Percentiles rank a stretch among this genome's conserved stretches.
Conservation (phyloP, 371 early-diverging fungal genomes). For the Mortierella sp. region DNA sequence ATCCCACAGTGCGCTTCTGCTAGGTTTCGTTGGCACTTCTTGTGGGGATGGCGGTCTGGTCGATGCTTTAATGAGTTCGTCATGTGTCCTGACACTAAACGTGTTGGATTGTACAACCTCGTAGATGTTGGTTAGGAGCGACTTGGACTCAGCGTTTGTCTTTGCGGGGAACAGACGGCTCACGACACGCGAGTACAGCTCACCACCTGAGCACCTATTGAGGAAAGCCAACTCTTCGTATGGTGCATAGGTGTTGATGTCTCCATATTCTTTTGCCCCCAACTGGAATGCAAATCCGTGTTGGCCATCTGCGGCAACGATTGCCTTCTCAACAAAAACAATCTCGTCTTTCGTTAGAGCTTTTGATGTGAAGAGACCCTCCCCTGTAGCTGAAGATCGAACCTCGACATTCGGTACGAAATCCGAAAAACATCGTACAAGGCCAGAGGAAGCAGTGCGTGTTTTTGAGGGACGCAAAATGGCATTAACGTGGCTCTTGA, state of each 20-base stretch:
- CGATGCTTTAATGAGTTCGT: neutral
- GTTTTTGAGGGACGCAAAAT: neutral
- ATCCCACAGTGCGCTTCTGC: slow-evolving; percentile 8
- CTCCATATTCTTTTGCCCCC: neutral
- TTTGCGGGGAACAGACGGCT: neutral
- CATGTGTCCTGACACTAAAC: neutral
- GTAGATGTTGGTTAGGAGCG: neutral
- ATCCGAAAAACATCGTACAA: neutral
- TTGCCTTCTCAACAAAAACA: slow-evolving; percentile 8
- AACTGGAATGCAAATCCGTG: neutral
- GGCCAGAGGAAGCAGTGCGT: neutral
- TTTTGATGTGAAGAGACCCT: slow-evolving; percentile 5
- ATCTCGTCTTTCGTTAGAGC: slow-evolving; percentile 4
- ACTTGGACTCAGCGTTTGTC: neutral
- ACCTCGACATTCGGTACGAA: neutral
- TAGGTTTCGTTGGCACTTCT: too few species aligned
- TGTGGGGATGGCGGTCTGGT: too few species aligned
- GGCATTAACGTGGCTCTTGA: neutral
- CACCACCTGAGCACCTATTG: neutral
- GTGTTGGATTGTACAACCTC: neutral
- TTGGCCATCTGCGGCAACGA: neutral
- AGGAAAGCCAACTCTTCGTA: neutral
- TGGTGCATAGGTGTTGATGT: neutral
- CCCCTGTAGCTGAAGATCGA: neutral
- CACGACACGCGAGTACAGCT: neutral